Base-by-base conservation (phyloP, 2,329 filamentous ascomycete genomes). In the Hymenoscyphus infarciens region DNA sequence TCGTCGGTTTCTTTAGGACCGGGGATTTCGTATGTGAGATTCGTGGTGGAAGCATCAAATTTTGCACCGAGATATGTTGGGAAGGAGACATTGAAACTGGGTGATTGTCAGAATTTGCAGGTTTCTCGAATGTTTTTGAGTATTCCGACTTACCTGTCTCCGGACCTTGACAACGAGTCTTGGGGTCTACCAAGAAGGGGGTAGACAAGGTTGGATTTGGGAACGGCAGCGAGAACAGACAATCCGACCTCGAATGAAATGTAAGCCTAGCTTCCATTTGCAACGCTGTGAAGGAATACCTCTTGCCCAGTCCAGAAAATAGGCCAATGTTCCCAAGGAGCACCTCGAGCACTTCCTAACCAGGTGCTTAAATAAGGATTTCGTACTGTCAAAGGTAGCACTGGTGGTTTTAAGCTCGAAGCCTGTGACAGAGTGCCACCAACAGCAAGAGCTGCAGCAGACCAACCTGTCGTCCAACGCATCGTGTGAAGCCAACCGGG, bases 301-400 rank as follows among this genome's bases (percentile, higher is more conserved):
- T 88, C 82, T 70, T 86, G 80, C 38, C 90, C 89, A 6, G 88
- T 90, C 81, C 87, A 93, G 75, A 93, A 92, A 75, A 94, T 94
- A 27, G 92, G 92, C 92, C 92, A 96, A 76, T 85, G 83, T 60
- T 86, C 83, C 91, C 91, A 96, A 1, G 92, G 92, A 55, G 82
- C 82, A 61, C 88, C 83, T 68, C 92, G 83, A 49, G 91, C 90
- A 74, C 84, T 82, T 56, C 81, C 80, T 62, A 91, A 73, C 84
- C 84, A 87, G 38, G 82, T 80, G 71, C 82, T 86, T 62, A 87
- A 72, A 68, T 87, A 87, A 7, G 84, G 84, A 68, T 83, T 86
- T 52, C 84, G 80, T 29, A 87, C 84, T 61, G 83, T 77, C 61
- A 87, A 74, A 8, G 84, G 84, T 49, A 87, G 70, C 7, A 85